Conservation (phyloP, 78 protist genomes). For the Guillardia theta region DNA sequence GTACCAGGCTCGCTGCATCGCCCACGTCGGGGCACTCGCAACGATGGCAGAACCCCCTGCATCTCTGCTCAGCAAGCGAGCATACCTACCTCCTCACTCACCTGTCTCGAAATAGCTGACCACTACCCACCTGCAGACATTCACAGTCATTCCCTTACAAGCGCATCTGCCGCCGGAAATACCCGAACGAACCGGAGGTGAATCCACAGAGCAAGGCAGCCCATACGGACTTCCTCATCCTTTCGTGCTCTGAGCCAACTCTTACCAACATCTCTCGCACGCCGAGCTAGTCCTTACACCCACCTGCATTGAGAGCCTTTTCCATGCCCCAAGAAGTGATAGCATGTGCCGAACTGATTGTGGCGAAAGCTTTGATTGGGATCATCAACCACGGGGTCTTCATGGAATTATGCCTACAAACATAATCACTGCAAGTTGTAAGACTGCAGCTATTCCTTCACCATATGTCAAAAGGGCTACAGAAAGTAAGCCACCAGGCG, state of each 20-base stretch:
- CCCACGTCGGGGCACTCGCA: background rate
- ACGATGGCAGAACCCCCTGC: background rate
- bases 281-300: background rate
- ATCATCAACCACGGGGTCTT: too few species aligned
- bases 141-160: background rate
- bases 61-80: too few species aligned
- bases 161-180: background rate
- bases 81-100: too few species aligned
- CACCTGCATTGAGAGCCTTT: background rate
- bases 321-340: background rate
- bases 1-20: conserved; percentile 1
- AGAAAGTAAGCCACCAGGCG: conserved; percentile 2
- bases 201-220: background rate
- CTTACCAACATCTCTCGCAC: background rate
- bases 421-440: too few species aligned
- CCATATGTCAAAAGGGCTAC: background rate
- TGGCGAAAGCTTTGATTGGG: background rate
- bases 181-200: background rate
- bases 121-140: background rate
- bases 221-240: conserved; percentile 10
- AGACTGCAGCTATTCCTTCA: background rate
- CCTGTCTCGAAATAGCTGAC: background rate
- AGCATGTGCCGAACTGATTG: background rate
- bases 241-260: background rate
- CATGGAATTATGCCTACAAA: too few species aligned